phyloP scores from a whole-genome alignment of 2,329 filamentous ascomycete species.

The Cordyceps farinosa region DNA sequence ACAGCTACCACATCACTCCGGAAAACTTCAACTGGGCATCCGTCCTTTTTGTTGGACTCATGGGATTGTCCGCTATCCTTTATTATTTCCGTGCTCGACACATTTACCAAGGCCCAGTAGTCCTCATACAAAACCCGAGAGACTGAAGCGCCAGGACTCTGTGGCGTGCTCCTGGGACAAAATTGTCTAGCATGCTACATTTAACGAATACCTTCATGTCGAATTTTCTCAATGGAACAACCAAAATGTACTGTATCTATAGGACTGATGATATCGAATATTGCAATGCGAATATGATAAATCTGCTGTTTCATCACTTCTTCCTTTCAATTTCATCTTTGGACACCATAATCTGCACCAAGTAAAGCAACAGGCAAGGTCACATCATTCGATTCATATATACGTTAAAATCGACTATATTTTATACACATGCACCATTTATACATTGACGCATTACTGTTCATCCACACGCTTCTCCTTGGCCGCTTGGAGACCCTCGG shows the following conservation, averaged over 20 bases:
- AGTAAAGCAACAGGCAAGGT: not conserved
- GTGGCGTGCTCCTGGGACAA: too few relatives aligned
- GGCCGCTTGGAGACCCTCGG: conserved; percentile 3
- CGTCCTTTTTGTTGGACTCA: conserved; percentile 16
- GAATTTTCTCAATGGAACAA: not conserved
- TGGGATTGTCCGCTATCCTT: not conserved
- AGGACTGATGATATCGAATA: not conserved
- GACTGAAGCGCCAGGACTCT: not conserved
- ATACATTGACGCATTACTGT: not conserved
- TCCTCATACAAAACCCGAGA: not conserved
- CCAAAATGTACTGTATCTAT: not conserved
- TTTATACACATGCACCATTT: conserved; percentile 4
- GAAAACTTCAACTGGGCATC: conserved; percentile 21
- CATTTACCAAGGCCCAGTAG: conserved; percentile 6
- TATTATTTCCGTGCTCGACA: conserved; percentile 11
- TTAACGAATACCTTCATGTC: not conserved
- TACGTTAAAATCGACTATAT: conserved; percentile 8
- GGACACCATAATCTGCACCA: not conserved
- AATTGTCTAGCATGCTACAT: too few relatives aligned
- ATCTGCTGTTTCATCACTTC: not conserved
- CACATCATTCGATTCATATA: conserved; percentile 12
- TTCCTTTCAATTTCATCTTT: not conserved
- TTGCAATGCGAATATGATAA: not conserved
- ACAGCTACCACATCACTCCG: conserved; percentile 18
- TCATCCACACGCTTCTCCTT: conserved; percentile 2